Evolutionary conservation across 257 asterid species (phyloP), one percentile per base, ranked within the genome.

Genomic region (Penstemon newberryi): DNA sequence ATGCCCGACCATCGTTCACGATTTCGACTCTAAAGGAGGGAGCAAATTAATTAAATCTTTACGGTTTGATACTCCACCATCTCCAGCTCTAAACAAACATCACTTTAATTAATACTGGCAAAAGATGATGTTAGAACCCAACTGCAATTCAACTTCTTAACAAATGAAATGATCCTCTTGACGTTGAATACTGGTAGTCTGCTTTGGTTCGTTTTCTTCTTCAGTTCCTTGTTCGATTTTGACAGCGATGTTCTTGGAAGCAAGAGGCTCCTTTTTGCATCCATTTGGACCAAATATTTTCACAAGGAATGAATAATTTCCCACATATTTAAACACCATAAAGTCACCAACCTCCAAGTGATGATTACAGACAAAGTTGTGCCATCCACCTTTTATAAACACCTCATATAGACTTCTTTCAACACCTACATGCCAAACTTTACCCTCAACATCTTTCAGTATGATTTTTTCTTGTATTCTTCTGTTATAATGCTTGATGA

Each of bases 361-460:
- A 39, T 80, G 79, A 56, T 74, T 7, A 5, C 43, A 36, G 40
- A 78, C 80, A 43, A 82, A 82, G 0, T 3, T 49, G 54, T 7
- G 62, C 91, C 88, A 85, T 67, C 77, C 91, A 12, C 63, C 56
- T 56, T 56, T 61, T 5, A 82, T 39, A 73, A 69, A 78, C 19
- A 70, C 54, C 40, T 83, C 88, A 10, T 70, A 37, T 38, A 1
- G 70, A 59, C 69, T 76, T 57, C 63, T 45, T 37, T 70, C 75
- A 9, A 80, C 72, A 37, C 61, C 69, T 25, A 85, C 78, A 12
- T 67, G 18, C 85, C 86, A 78, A 53, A 2, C 5, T 10, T 67
- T 77, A 41, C 88, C 88, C 4, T 42, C 13, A 0, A n/a, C 3
- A 7, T 67, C 85, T 70, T 74, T 76, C 45, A 82, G 76, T 7